Evolutionary conservation across 2,329 filamentous ascomycete genomes (phyloP).

Genomic region (Colletotrichum gigasporum): DNA sequence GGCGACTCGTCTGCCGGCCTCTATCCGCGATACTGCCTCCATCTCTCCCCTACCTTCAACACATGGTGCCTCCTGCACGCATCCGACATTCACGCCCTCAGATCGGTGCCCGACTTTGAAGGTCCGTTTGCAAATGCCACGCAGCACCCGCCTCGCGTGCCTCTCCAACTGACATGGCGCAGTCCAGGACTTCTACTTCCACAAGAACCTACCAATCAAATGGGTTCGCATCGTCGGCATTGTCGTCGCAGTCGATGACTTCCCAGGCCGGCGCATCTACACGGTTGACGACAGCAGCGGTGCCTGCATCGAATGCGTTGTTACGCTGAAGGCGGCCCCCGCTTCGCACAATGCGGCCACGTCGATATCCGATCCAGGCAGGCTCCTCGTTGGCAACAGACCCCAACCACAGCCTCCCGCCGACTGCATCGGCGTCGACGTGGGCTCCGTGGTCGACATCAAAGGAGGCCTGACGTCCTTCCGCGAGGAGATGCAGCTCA

Average conservation of each 20-base stretch:
- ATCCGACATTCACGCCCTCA: conserved; percentile 59
- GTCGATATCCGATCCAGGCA: not conserved
- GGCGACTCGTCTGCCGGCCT: conserved; percentile 45
- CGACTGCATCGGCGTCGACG: conserved; percentile 48
- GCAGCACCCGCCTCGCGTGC: not conserved
- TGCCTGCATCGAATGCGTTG: conserved; percentile 60
- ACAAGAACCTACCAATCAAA: conserved; percentile 78
- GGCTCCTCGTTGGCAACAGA: not conserved
- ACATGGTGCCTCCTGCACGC: conserved; percentile 67
- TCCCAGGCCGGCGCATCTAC: conserved; percentile 55
- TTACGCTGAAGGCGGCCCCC: conserved; percentile 34
- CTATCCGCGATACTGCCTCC: conserved; percentile 72
- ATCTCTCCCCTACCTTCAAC: conserved; percentile 68
- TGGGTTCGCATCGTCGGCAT: conserved; percentile 78
- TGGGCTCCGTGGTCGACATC: conserved; percentile 66
- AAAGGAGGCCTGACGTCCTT: conserved; percentile 62
- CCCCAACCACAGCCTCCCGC: conserved; percentile 21
- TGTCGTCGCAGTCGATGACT: conserved; percentile 70
- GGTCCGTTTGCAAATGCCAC: conserved; percentile 47
- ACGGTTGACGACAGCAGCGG: conserved; percentile 75
- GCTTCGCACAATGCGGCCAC: not conserved
- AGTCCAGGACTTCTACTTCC: conserved; percentile 70
- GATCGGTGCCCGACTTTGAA: conserved; percentile 59
- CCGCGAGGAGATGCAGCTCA: conserved; percentile 60
- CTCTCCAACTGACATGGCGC: not conserved